phyloP scores from a whole-genome alignment of 192 early-diverging fungal species.

The Tieghemiomyces parasiticus region DNA sequence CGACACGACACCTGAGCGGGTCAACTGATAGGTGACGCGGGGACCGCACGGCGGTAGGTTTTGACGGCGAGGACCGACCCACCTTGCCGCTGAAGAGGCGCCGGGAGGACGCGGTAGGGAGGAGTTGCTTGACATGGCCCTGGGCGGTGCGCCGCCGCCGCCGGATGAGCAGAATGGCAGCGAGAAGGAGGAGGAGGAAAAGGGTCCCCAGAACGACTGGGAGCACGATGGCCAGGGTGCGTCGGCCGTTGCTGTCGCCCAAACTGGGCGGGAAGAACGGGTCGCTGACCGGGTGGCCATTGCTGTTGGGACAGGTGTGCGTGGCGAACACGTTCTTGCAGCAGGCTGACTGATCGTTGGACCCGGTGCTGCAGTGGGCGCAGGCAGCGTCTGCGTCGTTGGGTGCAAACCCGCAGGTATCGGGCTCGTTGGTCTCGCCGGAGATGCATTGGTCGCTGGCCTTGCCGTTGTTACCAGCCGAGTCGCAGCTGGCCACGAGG shows the following conservation, averaged over 20 bases:
- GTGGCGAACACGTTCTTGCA: background rate
- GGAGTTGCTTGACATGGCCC: background rate
- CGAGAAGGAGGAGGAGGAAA: background rate
- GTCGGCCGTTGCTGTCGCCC: background rate
- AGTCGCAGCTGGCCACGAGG: background rate
- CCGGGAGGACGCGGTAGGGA: background rate
- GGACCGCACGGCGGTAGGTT: no score
- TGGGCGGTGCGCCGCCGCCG: background rate
- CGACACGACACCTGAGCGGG: constrained; percentile 9
- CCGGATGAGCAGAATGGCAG: background rate
- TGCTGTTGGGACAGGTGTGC: background rate
- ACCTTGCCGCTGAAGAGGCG: background rate
- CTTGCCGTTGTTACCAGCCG: background rate
- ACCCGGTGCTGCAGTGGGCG: background rate
- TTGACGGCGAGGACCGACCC: background rate
- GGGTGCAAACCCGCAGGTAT: background rate
- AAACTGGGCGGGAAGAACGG: no score
- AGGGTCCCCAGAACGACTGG: background rate
- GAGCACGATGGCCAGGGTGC: background rate
- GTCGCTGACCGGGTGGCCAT: no score
- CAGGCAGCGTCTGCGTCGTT: background rate
- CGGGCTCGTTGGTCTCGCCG: background rate
- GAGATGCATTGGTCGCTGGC: background rate
- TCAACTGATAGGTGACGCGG: background rate
- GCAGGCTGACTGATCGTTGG: background rate